Evolutionary conservation across 2,329 filamentous ascomycete species (phyloP).

Genomic region (Akanthomyces uredinophilus): DNA sequence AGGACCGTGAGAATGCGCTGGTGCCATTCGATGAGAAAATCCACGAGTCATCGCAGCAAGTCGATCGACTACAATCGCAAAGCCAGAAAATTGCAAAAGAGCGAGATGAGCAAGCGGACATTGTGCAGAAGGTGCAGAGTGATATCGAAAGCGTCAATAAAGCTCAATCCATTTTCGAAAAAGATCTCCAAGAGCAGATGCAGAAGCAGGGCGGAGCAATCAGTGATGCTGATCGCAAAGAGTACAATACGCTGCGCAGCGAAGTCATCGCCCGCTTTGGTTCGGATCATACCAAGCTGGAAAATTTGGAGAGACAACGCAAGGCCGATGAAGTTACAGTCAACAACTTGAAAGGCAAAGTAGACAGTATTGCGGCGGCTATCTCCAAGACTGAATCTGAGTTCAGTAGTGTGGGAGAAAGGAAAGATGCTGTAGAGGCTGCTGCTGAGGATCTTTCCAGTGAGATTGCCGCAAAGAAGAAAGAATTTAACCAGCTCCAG

Average conservation of each 20-base stretch:
- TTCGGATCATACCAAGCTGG: conserved; percentile 73
- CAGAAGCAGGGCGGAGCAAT: conserved; percentile 83
- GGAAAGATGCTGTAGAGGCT: conserved; percentile 58
- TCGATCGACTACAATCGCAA: conserved; percentile 62
- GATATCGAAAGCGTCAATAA: conserved; percentile 82
- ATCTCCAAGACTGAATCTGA: conserved; percentile 71
- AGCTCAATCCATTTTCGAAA: conserved; percentile 81
- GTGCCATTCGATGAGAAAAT: conserved; percentile 93
- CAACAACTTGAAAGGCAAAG: conserved; percentile 81
- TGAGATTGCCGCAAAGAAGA: conserved; percentile 85
- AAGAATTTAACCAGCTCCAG: conserved; percentile 77
- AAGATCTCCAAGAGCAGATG: conserved; percentile 77
- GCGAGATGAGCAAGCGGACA: conserved; percentile 62
- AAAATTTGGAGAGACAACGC: conserved; percentile 80
- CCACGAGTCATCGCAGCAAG: conserved; percentile 65
- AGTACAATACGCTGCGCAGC: conserved; percentile 79
- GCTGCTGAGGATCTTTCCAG: conserved; percentile 62
- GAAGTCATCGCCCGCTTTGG: conserved; percentile 82
- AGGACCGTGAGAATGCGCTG: conserved; percentile 78
- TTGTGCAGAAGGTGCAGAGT: conserved; percentile 70
- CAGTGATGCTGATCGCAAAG: conserved; percentile 78
- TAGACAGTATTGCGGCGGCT: conserved; percentile 71
- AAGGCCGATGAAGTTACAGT: conserved; percentile 90
- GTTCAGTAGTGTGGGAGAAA: conserved; percentile 61
- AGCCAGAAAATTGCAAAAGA: conserved; percentile 71